phyloP scores from a whole-genome alignment of 176 grass and related monocot species.

The Puccinellia tenuiflora region DNA sequence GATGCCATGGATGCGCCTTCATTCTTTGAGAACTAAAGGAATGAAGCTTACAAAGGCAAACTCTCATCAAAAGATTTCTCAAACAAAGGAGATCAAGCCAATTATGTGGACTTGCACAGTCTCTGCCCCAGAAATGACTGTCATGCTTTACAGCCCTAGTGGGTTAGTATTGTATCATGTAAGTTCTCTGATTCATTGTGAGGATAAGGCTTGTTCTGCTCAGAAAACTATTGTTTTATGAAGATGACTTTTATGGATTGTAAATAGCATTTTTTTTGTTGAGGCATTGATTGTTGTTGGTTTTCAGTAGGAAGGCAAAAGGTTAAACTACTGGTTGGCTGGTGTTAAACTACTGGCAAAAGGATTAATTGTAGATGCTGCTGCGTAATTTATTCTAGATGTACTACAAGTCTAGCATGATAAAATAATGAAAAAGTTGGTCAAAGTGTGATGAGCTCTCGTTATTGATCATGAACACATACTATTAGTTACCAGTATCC shows the following conservation, averaged over 20 bases:
- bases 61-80: conserved; percentile 43
- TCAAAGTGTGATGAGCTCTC: background rate
- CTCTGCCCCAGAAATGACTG: conserved; percentile 90
- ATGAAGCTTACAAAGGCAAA: conserved; percentile 51
- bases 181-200: conserved; percentile 47
- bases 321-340: background rate
- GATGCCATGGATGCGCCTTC: conserved; percentile 77
- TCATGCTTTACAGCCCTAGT: conserved; percentile 78
- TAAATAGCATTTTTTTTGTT: conserved; percentile 1
- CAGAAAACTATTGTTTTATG: background rate
- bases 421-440: conserved; percentile 15
- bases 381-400: conserved; percentile 20
- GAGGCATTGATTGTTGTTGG: background rate
- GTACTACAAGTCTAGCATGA: background rate
- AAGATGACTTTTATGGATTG: conserved; percentile 1
- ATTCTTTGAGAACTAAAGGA: conserved; percentile 54
- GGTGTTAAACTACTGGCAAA: no score
- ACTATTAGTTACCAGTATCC: background rate
- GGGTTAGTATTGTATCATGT: conserved; percentile 88
- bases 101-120: conserved; percentile 92
- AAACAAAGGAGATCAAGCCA: conserved; percentile 54
- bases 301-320: background rate
- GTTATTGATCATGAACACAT: background rate
- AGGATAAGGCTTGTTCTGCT: background rate
- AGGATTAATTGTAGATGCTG: conserved; percentile 17